A percentile compares a stretch with the other conserved stretches of the same genome.
These are phyloP conservation scores for Calocera cornea DNA, from an alignment of 768 basidiomycete genomes.

Conservation along the genomic window DNA sequence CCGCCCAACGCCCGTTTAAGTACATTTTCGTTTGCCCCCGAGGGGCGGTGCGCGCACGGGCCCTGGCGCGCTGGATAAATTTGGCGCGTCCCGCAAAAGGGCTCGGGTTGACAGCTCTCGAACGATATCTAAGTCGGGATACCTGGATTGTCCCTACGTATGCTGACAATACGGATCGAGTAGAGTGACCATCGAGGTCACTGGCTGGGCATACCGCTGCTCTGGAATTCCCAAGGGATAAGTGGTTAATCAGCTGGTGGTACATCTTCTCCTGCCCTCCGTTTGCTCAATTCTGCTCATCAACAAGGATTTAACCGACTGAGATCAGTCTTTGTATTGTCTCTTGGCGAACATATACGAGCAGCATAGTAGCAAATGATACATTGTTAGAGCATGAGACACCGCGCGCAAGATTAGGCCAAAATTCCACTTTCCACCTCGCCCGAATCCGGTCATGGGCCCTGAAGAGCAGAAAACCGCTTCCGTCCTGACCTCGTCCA, in stretches of 20 bases:
- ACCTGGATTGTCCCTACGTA: neutral
- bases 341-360: no score
- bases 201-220: conserved; percentile 2
- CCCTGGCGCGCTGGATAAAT: neutral
- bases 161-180: conserved; percentile 1
- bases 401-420: no score
- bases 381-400: no score
- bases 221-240: neutral
- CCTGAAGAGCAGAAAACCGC: no score
- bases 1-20: neutral
- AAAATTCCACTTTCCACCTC: no score
- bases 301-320: neutral
- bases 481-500: neutral
- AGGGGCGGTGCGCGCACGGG: neutral
- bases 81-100: neutral
- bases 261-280: neutral
- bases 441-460: no score
- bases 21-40: neutral
- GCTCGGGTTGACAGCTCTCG: neutral
- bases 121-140: neutral
- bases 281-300: neutral
- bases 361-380: no score
- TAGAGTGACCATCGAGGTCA: neutral
- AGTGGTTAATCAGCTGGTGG: neutral
- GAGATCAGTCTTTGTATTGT: no score